Base-by-base conservation (phyloP, 371 early-diverging fungal genomes). In the Mortierella sp. region DNA sequence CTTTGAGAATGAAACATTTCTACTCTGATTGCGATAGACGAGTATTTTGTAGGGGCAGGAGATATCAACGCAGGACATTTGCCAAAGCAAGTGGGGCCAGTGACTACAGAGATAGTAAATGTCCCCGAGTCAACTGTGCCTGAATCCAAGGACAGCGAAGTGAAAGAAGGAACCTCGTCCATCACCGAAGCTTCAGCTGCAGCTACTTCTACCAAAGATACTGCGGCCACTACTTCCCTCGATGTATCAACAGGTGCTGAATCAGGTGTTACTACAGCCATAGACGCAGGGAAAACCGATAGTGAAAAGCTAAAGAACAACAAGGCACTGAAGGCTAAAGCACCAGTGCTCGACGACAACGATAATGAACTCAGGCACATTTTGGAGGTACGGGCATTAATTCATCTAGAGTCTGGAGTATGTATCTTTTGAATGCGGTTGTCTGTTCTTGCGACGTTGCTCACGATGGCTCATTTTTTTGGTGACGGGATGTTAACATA, bases 11-110 rank as follows among this genome's bases (percentile, higher is more conserved):
- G n/a, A 23, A 6, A 19, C 19, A 32, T 19, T 37, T 30, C 47
- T 30, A 19, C 12, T 51, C 31, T 17, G 39, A 9, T 21, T 21
- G 27, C 11, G 43, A 15, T 73, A 95, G 96, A 93, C 70, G 91
- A 90, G 52, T 98, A 95, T 72, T 99, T 97, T 81, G 80, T 89
- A 1, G 95, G 95, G n/a, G 93, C 89, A 56, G 99, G 97, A 17
- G 99, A 99, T 72, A 98, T 99, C 65, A 96, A 99, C 75, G 93
- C 88, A 23, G 82, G 81, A 17, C 78, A 82, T 28, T 72, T 86
- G 32, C 84, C 83, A 15, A 86, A 83, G 65, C 78, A 72, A 60
- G 82, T 54, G 2, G 8, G 49, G 7, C 6, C 17, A 3, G 30
- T 50, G 26, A 50, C 24, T 21, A n/a, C 46, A 14, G 43, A 44